Base-by-base conservation (phyloP, 257 asterid species). In the Plectranthus barbatus region DNA sequence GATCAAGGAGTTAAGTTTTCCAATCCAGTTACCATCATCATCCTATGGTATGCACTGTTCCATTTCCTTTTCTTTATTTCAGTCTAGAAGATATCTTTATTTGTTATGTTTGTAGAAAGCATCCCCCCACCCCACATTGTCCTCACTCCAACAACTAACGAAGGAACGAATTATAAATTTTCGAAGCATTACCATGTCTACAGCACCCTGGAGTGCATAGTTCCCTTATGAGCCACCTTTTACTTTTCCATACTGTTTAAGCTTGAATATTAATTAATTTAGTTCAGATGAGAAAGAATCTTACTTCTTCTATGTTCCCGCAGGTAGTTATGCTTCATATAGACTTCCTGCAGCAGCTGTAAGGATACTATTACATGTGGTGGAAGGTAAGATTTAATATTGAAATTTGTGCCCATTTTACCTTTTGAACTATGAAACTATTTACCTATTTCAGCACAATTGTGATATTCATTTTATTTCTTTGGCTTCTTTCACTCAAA, bases 331-430 rank as follows among this genome's bases (percentile, higher is more conserved):
- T 66, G 78, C 77, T 42, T 87, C 95, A 52, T 87, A 84, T 74
- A 71, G 84, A 66, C 76, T 87, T 77, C 95, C 95, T 47, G 81
- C 88, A 62, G 94, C 95, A 47, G 95, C 95, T 66, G 60, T 84
- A 53, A 90, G 95, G 95, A 57, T 82, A 79, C 72, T 87, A 90
- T 64, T 87, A 84, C 82, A 84, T 87, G 95, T 74, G 86, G 88
- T 87, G 95, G 95, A 84, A 87, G 95, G 95, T 52, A 74, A 80
- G 86, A 56, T 44, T 69, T 66, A 52, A 17, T 56, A 58, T 37
- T 48, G 53, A 18, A 46, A 55, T 40, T 51, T 51, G 63, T 49
- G 19, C 67, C n/a, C 57, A 66, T 59, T 36, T 57, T 9, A 44
- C 48, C 56, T 40, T 45, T 52, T 56, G 44, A 45, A 33, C 64